Conservation (phyloP, 129 eudicot species). For the Daucus carota region DH1_v3.0 NC_030384.2:34104501-34105000, state of each 20-base stretch:
- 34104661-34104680: conserved; percentile 24
- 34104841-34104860: neutral
- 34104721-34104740: neutral
- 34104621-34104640: conserved; percentile 7
- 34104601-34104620: conserved; percentile 24
- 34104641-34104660: conserved; percentile 14
- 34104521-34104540: neutral
- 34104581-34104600: conserved; percentile 10
- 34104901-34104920: conserved; percentile 43
- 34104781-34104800: conserved; percentile 35
- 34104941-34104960: conserved; percentile 45
- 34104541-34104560: neutral
- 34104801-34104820: conserved; percentile 38
- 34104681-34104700: conserved; percentile 33
- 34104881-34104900: neutral
- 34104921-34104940: conserved; percentile 37
- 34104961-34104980: conserved; percentile 15
- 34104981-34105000: conserved; percentile 1
- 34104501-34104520: neutral
- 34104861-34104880: neutral
- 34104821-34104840: conserved; percentile 49
- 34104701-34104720: conserved; percentile 6
- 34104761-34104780: neutral
- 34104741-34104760: neutral
- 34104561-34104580: neutral